Evolutionary conservation across 768 basidiomycete species (phyloP), one percentile per base, ranked within the genome.

Genomic region (Artomyces pyxidatus): DNA sequence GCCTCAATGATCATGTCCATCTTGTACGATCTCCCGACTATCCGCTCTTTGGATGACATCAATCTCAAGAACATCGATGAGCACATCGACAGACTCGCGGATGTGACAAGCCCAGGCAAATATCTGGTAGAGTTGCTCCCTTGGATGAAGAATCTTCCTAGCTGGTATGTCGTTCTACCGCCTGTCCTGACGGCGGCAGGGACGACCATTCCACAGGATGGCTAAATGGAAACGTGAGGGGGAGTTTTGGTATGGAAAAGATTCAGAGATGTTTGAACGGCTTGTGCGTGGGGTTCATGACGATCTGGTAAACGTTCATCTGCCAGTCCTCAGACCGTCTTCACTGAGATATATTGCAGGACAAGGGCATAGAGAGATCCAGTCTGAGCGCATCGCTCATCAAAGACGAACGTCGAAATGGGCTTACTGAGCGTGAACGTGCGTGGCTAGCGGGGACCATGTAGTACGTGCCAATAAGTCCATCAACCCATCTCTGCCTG

Each of bases 191-290:
- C 6, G 22, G 19, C 22, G 3, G 30, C 6, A 3, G 38, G 25
- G 12, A 39, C 25, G 3, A 41, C 11, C 16, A 37, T 19, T 3
- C n/a, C 14, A 8, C n/a, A 54, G 52, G 39, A 46, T 53, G 37
- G 52, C 52, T 19, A 54, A 54, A 47, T 57, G 56, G 56, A 57
- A 57, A 47, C 56, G 56, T 42, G 50, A 57, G 4, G 56, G 46
- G 4, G 50, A 49, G 23, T 43, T 49, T 47, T 57, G 55, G 55
- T 47, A 57, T 28, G 42, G 42, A 35, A 35, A 26, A 27, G 55
- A 57, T 19, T 52, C 50, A 12, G 17, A 11, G 7, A 57, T 52
- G 47, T 57, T 57, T n/a, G 41, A 39, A 45, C 28, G 37, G 8
- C 42, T 57, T 19, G 51, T 42, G 40, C 25, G 52, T 22, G 17